These are phyloP conservation scores for Trichothecium sympodiale DNA, from an alignment of 2,329 filamentous ascomycete species.

Conservation along the genomic window DNA sequence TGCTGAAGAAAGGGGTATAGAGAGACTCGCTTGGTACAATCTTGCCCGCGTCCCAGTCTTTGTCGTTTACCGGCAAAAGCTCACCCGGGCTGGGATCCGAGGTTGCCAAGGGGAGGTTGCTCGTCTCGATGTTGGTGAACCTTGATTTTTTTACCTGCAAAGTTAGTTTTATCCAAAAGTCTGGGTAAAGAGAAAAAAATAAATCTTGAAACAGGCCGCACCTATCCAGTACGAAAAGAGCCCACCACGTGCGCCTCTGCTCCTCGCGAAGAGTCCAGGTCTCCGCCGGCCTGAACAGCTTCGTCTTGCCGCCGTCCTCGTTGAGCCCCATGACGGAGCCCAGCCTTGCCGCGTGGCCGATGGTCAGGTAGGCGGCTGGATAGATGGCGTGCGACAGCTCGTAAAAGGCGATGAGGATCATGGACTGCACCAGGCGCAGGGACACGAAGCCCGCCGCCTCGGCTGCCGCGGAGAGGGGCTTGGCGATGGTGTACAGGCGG, in stretches of 20 bases:
- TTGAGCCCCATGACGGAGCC: conserved; percentile 9
- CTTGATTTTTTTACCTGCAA: conserved; percentile 1
- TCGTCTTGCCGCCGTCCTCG: too few relatives aligned
- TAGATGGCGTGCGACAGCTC: conserved; percentile 9
- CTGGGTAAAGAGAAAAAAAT: too few relatives aligned
- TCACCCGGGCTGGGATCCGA: conserved; percentile 7
- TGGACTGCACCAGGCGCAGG: conserved; percentile 8
- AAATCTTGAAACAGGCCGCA: too few relatives aligned
- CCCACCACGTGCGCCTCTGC: conserved; percentile 11
- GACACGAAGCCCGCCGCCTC: conserved; percentile 8
- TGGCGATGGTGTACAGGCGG: conserved; percentile 5
- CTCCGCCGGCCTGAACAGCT: conserved; percentile 7
- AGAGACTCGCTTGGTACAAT: conserved; percentile 9
- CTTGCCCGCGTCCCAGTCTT: conserved; percentile 8
- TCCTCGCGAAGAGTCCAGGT: conserved; percentile 11
- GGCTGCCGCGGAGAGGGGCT: conserved; percentile 5
- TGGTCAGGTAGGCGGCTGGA: conserved; percentile 10
- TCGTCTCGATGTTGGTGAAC: conserved; percentile 6
- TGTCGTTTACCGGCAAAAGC: conserved; percentile 10
- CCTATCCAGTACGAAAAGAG: conserved; percentile 11
- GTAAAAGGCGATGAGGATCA: conserved; percentile 7
- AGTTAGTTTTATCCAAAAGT: not conserved
- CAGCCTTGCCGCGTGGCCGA: conserved; percentile 9
- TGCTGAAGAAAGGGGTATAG: conserved; percentile 8
- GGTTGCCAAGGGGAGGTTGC: conserved; percentile 4